Evolutionary conservation across 192 early-diverging fungal genomes (phyloP), one percentile per base, ranked within the genome.

Genomic region (Rhizoclosmatium globosum): DNA sequence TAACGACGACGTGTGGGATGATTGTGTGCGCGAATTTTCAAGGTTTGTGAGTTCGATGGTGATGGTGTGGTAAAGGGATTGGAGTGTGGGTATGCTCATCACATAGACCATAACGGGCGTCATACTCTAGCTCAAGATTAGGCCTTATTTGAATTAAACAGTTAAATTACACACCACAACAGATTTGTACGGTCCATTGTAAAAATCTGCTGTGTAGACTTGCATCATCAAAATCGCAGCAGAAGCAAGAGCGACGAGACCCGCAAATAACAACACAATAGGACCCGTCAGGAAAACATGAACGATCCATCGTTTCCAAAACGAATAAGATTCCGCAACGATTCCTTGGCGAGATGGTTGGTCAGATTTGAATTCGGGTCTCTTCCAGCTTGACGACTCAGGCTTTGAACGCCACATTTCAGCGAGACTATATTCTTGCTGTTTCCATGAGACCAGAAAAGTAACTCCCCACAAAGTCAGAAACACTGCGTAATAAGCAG

Each of bases 371-470:
- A 87, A 82, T 80, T 98, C 94, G 15, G 68, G n/a, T 3, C 84
- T 47, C 39, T 85, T 79, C 9, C 64, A 82, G 39, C 94, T 91
- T 19, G 91, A 89, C 44, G 87, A 89, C 57, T 80, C 89, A 77
- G 93, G 85, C 31, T 84, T 81, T 0, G 92, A 89, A 44, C 92
- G 92, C 97, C 97, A 98, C 74, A 76, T 84, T 31, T 89, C 85
- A 2, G 96, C 91, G 47, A 95, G 85, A 62, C 91, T 87, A 4
- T 84, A 71, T 73, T 95, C 91, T 47, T 92, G 89, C 42, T 92
- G 91, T 59, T 92, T 91, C 97, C 97, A 98, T 44, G 89, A 85
- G 69, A 93, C 93, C 6, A 91, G 92, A 67, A 94, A 95, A 41
- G 92, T 42, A 11, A 94, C 69, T 38, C 59, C 44, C 78, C 82